phyloP scores from a whole-genome alignment of 345 rosid genomes.

The Fremontodendron californicum region DNA sequence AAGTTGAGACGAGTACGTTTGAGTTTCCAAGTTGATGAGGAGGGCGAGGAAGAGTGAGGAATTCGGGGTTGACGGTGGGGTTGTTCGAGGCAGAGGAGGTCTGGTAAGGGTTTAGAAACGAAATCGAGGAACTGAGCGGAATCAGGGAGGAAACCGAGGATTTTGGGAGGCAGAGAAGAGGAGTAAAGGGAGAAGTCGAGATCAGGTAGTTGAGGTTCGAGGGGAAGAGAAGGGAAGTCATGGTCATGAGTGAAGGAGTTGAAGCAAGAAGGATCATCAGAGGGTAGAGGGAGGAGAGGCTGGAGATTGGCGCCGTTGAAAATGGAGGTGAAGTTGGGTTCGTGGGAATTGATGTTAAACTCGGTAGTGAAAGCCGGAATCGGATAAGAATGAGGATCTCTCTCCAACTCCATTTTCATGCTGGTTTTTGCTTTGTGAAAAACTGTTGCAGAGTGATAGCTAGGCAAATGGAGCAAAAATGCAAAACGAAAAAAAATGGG shows the following conservation, averaged over 20 bases:
- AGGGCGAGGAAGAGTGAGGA: background rate
- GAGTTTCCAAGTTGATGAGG: background rate
- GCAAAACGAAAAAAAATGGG: background rate
- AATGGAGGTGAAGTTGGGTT: background rate
- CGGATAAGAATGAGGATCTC: background rate
- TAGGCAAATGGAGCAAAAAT: too few relatives aligned
- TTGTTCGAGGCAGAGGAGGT: background rate
- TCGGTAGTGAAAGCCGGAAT: background rate
- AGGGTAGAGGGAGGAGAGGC: background rate
- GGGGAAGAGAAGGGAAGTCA: background rate
- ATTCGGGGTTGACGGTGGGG: background rate
- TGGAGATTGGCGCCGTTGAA: background rate
- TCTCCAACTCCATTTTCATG: background rate
- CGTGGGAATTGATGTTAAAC: background rate
- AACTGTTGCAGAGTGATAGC: background rate
- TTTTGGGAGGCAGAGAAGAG: background rate
- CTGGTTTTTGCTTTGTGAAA: background rate
- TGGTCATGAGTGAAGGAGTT: background rate
- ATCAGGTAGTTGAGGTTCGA: background rate
- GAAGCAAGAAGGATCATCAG: background rate
- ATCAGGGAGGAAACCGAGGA: background rate
- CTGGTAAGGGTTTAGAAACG: background rate
- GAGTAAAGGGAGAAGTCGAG: background rate
- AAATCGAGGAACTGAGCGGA: background rate
- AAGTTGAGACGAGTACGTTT: background rate